Evolutionary conservation across 2,329 filamentous ascomycete species (phyloP).

Genomic region (Pseudomassariella vexata): DNA sequence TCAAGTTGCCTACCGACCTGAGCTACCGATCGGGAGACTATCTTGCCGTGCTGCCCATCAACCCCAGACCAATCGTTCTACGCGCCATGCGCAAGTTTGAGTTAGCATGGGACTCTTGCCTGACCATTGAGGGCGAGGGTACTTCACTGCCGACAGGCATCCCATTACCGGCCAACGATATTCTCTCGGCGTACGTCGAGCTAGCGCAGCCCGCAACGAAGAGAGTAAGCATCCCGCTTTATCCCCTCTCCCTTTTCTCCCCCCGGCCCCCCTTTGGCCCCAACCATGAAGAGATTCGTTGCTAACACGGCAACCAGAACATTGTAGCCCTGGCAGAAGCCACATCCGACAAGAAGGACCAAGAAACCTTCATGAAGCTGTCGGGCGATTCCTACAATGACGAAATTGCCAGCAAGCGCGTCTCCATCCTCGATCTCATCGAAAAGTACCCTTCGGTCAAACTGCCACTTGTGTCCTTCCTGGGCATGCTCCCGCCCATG

Average conservation of each 20-base stretch:
- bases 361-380: conserved; percentile 33
- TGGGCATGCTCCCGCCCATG: conserved; percentile 55
- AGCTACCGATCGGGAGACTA: conserved; percentile 58
- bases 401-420: conserved; percentile 14
- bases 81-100: conserved; percentile 50
- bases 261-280: no score
- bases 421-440: conserved; percentile 18
- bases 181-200: conserved; percentile 54
- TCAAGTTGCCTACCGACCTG: conserved; percentile 46
- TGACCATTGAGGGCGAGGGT: conserved; percentile 38
- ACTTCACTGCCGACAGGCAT: conserved; percentile 35
- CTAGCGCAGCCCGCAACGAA: conserved; percentile 53
- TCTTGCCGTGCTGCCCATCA: conserved; percentile 53
- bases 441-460: conserved; percentile 31
- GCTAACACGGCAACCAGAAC: conserved; percentile 22
- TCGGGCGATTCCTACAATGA: conserved; percentile 21
- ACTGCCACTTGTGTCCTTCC: conserved; percentile 34
- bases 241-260: no score
- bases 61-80: conserved; percentile 46
- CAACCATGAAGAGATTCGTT: background rate
- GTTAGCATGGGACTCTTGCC: conserved; percentile 51
- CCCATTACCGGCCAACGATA: conserved; percentile 44
- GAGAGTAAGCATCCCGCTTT: conserved; percentile 30
- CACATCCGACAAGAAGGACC: conserved; percentile 34
- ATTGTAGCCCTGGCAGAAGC: conserved; percentile 42